phyloP scores from a whole-genome alignment of 352 stramenopile species.

The Lagenidium giganteum region DNA sequence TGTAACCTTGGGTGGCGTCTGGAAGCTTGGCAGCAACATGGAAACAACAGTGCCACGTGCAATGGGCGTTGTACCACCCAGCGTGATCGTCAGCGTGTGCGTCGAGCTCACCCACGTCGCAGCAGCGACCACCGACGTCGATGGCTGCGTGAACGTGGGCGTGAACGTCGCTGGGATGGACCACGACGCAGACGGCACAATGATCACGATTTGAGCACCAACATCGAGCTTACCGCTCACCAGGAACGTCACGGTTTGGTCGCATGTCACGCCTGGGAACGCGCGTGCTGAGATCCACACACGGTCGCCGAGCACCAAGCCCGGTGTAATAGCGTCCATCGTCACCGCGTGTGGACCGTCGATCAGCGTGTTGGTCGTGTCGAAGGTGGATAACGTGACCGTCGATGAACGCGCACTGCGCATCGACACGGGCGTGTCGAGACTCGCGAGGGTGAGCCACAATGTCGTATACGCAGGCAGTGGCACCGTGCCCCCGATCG shows the following conservation, averaged over 20 bases:
- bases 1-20: constrained; percentile 52
- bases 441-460: constrained; percentile 25
- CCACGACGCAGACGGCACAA: constrained; percentile 40
- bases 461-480: constrained; percentile 29
- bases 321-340: constrained; percentile 36
- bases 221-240: constrained; percentile 29
- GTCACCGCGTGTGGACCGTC: constrained; percentile 37
- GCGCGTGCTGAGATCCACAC: constrained; percentile 33
- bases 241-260: constrained; percentile 42
- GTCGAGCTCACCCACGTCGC: constrained; percentile 27
- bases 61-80: constrained; percentile 20
- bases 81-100: constrained; percentile 24
- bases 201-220: constrained; percentile 36
- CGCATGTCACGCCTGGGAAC: constrained; percentile 40
- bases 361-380: constrained; percentile 32
- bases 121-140: constrained; percentile 21
- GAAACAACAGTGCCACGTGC: constrained; percentile 22
- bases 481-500: constrained; percentile 1
- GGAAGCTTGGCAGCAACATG: constrained; percentile 27
- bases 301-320: constrained; percentile 36
- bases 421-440: constrained; percentile 38
- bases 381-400: constrained; percentile 33
- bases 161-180: constrained; percentile 15
- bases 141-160: constrained; percentile 28
- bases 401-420: constrained; percentile 15